Percentiles rank a stretch among this genome's conserved stretches.
Evolutionary conservation across 1,284 basidiomycete species (phyloP).

Genomic region (Ganoderma multipileum): DNA sequence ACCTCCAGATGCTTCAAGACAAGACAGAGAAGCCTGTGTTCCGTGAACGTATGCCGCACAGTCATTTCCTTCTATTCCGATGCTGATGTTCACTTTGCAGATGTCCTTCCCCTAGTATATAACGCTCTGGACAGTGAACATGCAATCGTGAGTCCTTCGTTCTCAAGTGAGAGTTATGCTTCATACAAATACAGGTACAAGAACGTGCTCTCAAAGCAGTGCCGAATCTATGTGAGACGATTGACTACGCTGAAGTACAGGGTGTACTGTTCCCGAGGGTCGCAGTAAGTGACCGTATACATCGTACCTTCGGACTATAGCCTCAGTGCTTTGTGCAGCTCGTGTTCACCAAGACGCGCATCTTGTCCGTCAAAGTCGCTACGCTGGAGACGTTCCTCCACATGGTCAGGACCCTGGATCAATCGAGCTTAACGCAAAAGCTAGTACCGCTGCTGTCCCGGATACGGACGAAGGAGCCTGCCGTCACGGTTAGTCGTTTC

Average conservation of each 20-base stretch:
- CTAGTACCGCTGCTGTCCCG: constrained; percentile 93
- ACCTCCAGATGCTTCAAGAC: constrained; percentile 84
- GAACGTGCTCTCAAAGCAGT: constrained; percentile 89
- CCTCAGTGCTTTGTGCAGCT: constrained; percentile 53
- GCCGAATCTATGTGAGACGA: constrained; percentile 89
- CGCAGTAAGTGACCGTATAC: constrained; percentile 62
- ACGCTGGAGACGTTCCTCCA: constrained; percentile 89
- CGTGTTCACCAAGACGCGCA: constrained; percentile 89
- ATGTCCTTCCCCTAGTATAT: constrained; percentile 95
- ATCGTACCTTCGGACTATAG: fast-evolving
- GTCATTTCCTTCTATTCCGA: background rate
- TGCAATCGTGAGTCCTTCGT: constrained; percentile 58
- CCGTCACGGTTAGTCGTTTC: constrained; percentile 77
- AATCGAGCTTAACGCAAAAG: constrained; percentile 92
- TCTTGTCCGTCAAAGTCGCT: constrained; percentile 88
- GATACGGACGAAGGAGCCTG: constrained; percentile 94
- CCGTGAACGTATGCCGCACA: constrained; percentile 75
- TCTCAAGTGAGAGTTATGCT: background rate
- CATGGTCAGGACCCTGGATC: constrained; percentile 95
- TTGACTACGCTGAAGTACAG: constrained; percentile 93
- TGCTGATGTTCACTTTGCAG: constrained; percentile 46
- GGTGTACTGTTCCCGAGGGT: constrained; percentile 87
- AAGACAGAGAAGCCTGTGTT: constrained; percentile 92
- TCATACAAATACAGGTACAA: constrained; percentile 69
- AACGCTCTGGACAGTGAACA: constrained; percentile 95